Conservation (phyloP, 139 green algal species). For the Tetraselmis striata region DNA sequence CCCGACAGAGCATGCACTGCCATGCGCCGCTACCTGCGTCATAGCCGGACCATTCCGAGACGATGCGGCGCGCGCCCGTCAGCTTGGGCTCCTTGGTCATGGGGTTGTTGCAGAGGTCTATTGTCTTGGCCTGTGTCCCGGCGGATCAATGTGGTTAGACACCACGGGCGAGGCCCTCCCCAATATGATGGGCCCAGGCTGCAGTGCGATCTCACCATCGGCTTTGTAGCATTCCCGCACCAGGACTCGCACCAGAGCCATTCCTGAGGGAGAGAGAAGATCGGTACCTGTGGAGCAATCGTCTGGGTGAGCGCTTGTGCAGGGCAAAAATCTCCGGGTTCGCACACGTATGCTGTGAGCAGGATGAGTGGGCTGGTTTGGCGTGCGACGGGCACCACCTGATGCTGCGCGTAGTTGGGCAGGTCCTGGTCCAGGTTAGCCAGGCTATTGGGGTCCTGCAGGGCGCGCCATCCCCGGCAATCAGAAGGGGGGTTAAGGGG, state of each 20-base stretch:
- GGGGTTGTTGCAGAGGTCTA: slow-evolving; percentile 99
- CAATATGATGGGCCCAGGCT: too few species aligned
- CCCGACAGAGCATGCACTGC: too few species aligned
- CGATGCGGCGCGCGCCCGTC: slow-evolving; percentile 75
- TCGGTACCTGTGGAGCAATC: slow-evolving; percentile 49
- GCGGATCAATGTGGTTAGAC: too few species aligned
- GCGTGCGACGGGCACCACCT: slow-evolving; percentile 43
- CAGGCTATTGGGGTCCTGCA: slow-evolving; percentile 88
- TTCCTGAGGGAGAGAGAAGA: slow-evolving; percentile 85
- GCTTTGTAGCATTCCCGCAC: slow-evolving; percentile 91
- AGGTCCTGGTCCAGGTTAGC: slow-evolving; percentile 98
- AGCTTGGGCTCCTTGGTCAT: slow-evolving; percentile 99
- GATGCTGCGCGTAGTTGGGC: slow-evolving; percentile 96
- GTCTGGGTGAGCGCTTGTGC: too few species aligned
- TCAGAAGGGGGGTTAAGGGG: too few species aligned
- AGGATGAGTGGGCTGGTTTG: too few species aligned
- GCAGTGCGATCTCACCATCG: too few species aligned
- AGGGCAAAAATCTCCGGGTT: background rate
- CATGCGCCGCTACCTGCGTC: slow-evolving; percentile 50
- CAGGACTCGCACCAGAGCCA: slow-evolving; percentile 99
- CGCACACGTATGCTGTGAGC: too few species aligned
- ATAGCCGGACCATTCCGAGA: slow-evolving; percentile 80
- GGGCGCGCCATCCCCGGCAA: too few species aligned
- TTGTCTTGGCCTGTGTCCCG: slow-evolving; percentile 94
- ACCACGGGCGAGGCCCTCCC: too few species aligned